Evolutionary conservation across 2,329 filamentous ascomycete species (phyloP), one percentile per base, ranked within the genome.

Genomic region (Fusarium keratoplasticum): DNA sequence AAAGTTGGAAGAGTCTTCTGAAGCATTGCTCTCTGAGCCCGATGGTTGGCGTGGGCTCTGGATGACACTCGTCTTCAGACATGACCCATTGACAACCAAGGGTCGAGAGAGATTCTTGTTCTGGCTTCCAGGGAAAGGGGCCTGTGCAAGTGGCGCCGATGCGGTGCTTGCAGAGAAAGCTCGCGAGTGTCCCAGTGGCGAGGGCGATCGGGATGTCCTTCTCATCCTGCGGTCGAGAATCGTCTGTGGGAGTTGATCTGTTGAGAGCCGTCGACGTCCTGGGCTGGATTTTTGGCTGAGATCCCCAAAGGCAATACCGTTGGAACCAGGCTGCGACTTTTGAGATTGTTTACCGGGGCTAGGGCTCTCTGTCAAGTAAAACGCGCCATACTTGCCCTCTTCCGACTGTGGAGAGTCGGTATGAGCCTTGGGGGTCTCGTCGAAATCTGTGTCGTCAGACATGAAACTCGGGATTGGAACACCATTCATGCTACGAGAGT

Each of bases 181-280:
- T 57, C 87, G 84, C 50, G 82, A 80, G 67, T 89, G 88, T 5
- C 88, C 86, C 2, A 89, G 80, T 0, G 89, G 88, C 5, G 89
- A 91, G 14, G 88, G 89, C 6, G 89, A 90, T 16, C 88, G 84
- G 3, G 88, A 90, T 3, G 85, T 85, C 40, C 87, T 84, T 73
- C 84, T 85, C 80, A 89, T 89, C 42, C 87, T 82, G 27, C 86
- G 83, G 63, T 90, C 88, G 8, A 90, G 81, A 27, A 89, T 84
- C 13, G 86, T 85, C 75, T 89, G 88, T 0, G 88, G 87, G 5
- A 87, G 80, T 70, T 89, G 87, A 52, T 90, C 89, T 2, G 87
- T 87, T 1, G 89, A 90, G 13, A 87, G 78, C 14, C 87, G 83
- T 33, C 86, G 83, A 44, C 86, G 83, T 29, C 81, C 83, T 29